Conservation (phyloP, 768 basidiomycete species). For the Suillus hirtellus region DNA sequence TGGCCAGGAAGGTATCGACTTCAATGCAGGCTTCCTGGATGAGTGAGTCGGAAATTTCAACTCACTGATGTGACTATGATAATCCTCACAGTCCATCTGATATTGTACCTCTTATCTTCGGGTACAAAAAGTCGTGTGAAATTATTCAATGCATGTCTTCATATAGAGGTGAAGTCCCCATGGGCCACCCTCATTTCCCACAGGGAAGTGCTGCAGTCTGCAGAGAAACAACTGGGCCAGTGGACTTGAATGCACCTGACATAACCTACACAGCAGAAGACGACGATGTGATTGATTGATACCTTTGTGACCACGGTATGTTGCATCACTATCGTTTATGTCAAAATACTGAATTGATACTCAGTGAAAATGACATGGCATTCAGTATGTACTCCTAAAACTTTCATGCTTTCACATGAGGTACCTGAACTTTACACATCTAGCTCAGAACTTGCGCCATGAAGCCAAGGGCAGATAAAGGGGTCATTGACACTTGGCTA, state of each 20-base stretch:
- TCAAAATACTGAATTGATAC: neutral
- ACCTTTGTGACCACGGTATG: constrained; percentile 23
- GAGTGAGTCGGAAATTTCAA: constrained; percentile 33
- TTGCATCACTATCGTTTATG: neutral
- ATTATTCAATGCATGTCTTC: constrained; percentile 41
- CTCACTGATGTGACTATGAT: neutral
- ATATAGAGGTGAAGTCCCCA: constrained; percentile 36
- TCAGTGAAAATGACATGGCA: constrained; percentile 48
- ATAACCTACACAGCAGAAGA: constrained; percentile 37
- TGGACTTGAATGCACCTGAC: constrained; percentile 28
- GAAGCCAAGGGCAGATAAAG: constrained; percentile 56
- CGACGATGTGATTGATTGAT: constrained; percentile 35
- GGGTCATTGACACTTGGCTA: constrained; percentile 60
- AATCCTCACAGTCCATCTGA: constrained; percentile 23
- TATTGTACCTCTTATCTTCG: constrained; percentile 27
- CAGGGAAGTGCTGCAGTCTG: constrained; percentile 30
- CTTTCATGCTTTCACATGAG: neutral
- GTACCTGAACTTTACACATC: constrained; percentile 21
- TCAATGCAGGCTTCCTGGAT: constrained; percentile 49
- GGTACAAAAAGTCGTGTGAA: constrained; percentile 30
- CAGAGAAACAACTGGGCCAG: constrained; percentile 18
- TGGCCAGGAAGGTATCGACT: constrained; percentile 40
- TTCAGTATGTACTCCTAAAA: constrained; percentile 32
- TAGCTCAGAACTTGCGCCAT: constrained; percentile 70
- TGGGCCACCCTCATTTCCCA: constrained; percentile 19